Evolutionary conservation across 1,284 basidiomycete species (phyloP).

Genomic region (Puccinia coronata): DNA sequence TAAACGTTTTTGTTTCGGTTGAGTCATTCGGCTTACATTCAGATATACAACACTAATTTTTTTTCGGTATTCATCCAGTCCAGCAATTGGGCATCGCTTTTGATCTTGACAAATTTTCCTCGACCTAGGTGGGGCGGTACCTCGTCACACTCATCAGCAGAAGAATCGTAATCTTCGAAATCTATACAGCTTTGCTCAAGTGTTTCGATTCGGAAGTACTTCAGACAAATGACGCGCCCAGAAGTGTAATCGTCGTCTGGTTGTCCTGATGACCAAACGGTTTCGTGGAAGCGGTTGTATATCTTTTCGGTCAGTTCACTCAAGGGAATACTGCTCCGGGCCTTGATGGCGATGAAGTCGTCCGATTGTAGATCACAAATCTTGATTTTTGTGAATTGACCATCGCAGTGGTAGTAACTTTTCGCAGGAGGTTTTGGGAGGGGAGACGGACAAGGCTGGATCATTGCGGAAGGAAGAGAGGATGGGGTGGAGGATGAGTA

Average conservation of each 20-base stretch:
- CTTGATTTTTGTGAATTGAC: slow-evolving; percentile 22
- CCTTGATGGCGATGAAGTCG: slow-evolving; percentile 18
- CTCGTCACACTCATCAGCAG: not conserved
- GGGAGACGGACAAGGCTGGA: not conserved
- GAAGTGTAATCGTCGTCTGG: not conserved
- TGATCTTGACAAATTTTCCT: slow-evolving; percentile 18
- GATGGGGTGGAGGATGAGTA: not conserved
- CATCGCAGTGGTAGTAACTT: slow-evolving; percentile 23
- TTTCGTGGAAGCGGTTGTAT: not conserved
- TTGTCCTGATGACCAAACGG: not conserved
- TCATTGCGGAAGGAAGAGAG: not conserved
- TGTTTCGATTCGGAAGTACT: not conserved
- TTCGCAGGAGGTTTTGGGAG: not conserved
- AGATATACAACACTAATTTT: slow-evolving; percentile 21
- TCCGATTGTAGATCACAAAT: slow-evolving; percentile 14
- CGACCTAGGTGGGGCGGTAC: slow-evolving; percentile 5
- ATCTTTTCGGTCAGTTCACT: not conserved
- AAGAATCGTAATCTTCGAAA: slow-evolving; percentile 12
- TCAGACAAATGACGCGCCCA: not conserved
- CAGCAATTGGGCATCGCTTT: not conserved
- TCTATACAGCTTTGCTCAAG: slow-evolving; percentile 6
- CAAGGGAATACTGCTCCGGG: not conserved
- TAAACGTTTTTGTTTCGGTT: not conserved
- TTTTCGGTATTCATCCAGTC: slow-evolving; percentile 8
- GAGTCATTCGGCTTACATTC: not conserved